Conservation (phyloP, 768 basidiomycete species). For the Boletus subparvulus region DNA sequence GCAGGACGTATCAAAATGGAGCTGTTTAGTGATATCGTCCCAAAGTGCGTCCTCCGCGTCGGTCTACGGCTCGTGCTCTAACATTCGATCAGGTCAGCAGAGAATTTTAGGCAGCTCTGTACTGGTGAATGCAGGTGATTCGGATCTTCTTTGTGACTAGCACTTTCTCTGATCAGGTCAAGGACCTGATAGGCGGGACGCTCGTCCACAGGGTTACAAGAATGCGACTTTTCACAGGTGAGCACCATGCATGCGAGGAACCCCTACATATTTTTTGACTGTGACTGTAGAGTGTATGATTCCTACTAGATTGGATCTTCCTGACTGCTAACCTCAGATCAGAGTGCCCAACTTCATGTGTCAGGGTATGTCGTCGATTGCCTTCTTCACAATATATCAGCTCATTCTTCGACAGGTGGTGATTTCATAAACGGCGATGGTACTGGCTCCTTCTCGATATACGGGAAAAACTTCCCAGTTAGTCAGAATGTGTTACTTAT, state of each 20-base stretch:
- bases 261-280: slow-evolving; percentile 11
- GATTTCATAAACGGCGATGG: slow-evolving; percentile 96
- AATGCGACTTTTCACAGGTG: slow-evolving; percentile 90
- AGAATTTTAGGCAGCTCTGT: slow-evolving; percentile 96
- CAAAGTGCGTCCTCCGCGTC: slow-evolving; percentile 60
- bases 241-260: slow-evolving; percentile 20
- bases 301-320: background rate
- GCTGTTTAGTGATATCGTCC: slow-evolving; percentile 91
- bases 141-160: background rate
- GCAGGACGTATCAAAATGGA: slow-evolving; percentile 97
- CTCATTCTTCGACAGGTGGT: slow-evolving; percentile 54
- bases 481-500: slow-evolving; percentile 17
- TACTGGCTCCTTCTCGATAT: slow-evolving; percentile 95
- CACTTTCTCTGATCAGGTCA: slow-evolving; percentile 12
- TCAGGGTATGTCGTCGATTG: slow-evolving; percentile 54
- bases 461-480: slow-evolving; percentile 91
- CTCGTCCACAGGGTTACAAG: slow-evolving; percentile 89
- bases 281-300: slow-evolving; percentile 63
- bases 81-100: slow-evolving; percentile 69
- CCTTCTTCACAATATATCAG: background rate
- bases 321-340: slow-evolving; percentile 9
- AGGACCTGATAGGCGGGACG: slow-evolving; percentile 43
- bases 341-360: slow-evolving; percentile 96
- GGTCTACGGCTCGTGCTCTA: slow-evolving; percentile 1
- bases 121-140: slow-evolving; percentile 92